A percentile compares a stretch with the other conserved stretches of the same genome.
Evolutionary conservation across 805 yeast species (phyloP).

Genomic region (Ogataea parapolymorpha): DNA sequence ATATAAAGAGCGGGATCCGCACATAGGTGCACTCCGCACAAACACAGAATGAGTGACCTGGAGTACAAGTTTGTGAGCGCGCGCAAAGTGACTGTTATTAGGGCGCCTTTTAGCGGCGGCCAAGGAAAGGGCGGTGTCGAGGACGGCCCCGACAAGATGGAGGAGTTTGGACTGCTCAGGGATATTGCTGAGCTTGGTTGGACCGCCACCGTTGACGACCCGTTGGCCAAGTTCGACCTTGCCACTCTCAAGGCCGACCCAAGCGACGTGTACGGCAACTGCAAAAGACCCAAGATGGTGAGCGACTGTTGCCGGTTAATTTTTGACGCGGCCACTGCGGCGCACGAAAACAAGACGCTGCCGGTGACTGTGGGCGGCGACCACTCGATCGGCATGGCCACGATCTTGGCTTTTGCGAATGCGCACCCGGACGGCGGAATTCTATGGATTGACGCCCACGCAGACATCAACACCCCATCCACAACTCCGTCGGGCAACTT

Average conservation of each 20-base stretch:
- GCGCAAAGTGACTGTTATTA: constrained; percentile 62
- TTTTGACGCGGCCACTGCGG: constrained; percentile 53
- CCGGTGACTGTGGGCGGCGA: constrained; percentile 95
- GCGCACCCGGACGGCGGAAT: constrained; percentile 84
- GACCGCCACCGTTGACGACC: constrained; percentile 51
- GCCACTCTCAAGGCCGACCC: constrained; percentile 40
- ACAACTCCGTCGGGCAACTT: constrained; percentile 85
- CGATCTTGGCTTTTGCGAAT: constrained; percentile 78
- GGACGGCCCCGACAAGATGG: constrained; percentile 80
- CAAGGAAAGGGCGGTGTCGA: constrained; percentile 94
- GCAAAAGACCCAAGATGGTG: constrained; percentile 76
- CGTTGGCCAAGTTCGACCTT: constrained; percentile 49
- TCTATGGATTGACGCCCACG: constrained; percentile 97
- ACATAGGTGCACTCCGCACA: neutral
- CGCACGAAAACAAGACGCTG: constrained; percentile 47
- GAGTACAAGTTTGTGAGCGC: constrained; percentile 52
- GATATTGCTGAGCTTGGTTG: constrained; percentile 72
- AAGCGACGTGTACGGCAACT: constrained; percentile 49
- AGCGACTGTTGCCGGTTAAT: constrained; percentile 66
- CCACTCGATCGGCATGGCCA: constrained; percentile 93
- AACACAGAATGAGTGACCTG: constrained; percentile 18
- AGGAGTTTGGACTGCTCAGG: constrained; percentile 64
- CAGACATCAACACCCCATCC: constrained; percentile 88
- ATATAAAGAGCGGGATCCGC: neutral
- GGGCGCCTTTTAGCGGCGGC: constrained; percentile 95